These are phyloP conservation scores for Fusarium decemcellulare DNA, from an alignment of 2,329 filamentous ascomycete species.

Conservation along the genomic window DNA sequence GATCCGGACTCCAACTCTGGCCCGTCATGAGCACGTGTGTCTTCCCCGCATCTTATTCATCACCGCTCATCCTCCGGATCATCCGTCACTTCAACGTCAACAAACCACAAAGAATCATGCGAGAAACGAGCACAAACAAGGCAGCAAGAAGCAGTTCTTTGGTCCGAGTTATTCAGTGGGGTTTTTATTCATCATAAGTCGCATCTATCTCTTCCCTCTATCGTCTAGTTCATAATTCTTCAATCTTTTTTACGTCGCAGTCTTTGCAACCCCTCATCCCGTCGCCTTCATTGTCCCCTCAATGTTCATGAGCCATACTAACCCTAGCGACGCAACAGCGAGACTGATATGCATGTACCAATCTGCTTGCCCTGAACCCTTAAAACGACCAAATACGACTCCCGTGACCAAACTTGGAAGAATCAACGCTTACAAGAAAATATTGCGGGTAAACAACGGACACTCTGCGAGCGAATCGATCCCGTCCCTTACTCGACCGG, in stretches of 20 bases:
- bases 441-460: not conserved
- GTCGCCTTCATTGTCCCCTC: not conserved
- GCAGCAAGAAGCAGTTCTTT: not conserved
- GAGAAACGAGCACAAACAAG: not conserved
- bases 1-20: slow-evolving; percentile 3
- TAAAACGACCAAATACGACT: slow-evolving; percentile 28
- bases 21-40: slow-evolving; percentile 26
- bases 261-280: slow-evolving; percentile 26
- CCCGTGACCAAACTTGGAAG: slow-evolving; percentile 28
- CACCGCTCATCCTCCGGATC: slow-evolving; percentile 16
- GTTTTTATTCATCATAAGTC: slow-evolving; percentile 31
- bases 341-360: slow-evolving; percentile 14
- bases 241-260: slow-evolving; percentile 14
- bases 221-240: slow-evolving; percentile 31
- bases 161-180: slow-evolving; percentile 17
- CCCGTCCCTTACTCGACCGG: slow-evolving; percentile 25
- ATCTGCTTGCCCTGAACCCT: slow-evolving; percentile 11
- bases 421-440: slow-evolving; percentile 38
- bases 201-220: slow-evolving; percentile 39
- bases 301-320: slow-evolving; percentile 9
- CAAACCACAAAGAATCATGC: slow-evolving; percentile 15
- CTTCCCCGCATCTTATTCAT: slow-evolving; percentile 34
- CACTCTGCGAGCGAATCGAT: slow-evolving; percentile 14
- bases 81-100: slow-evolving; percentile 14
- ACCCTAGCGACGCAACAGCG: slow-evolving; percentile 4